A percentile compares a stretch with the other conserved stretches of the same genome.
Conservation (phyloP, 164 flowering plant species). For the Amborella trichopoda region DNA sequence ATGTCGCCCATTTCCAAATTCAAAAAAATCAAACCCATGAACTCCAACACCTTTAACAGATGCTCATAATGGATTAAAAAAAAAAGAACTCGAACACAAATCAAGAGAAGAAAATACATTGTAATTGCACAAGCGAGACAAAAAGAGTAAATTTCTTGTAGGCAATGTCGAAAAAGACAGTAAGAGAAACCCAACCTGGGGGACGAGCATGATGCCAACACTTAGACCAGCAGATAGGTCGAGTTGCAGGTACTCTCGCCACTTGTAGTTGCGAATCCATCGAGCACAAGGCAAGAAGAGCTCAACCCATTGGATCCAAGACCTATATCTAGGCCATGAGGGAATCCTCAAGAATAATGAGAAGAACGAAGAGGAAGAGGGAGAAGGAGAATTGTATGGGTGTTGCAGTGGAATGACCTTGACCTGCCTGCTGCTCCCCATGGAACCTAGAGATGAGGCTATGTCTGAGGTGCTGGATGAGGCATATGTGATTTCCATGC, state of each 20-base stretch:
- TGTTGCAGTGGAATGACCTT: slow-evolving; percentile 60
- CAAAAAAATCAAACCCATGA: too few relatives aligned
- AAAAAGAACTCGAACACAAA: too few relatives aligned
- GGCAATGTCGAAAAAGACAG: not conserved
- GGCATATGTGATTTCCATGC: slow-evolving; percentile 68
- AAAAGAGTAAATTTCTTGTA: not conserved
- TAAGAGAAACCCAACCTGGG: slow-evolving; percentile 61
- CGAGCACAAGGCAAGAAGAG: slow-evolving; percentile 59
- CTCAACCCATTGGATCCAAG: slow-evolving; percentile 51
- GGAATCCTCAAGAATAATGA: slow-evolving; percentile 20
- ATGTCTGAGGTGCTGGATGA: slow-evolving; percentile 45
- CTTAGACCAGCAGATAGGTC: slow-evolving; percentile 86
- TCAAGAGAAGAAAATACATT: too few relatives aligned
- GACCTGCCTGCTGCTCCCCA: slow-evolving; percentile 14
- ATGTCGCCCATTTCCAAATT: too few relatives aligned
- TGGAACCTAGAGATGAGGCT: not conserved
- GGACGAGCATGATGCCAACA: slow-evolving; percentile 95
- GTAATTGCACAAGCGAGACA: not conserved
- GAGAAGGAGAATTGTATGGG: slow-evolving; percentile 24
- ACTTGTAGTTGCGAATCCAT: slow-evolving; percentile 73
- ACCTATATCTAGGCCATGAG: slow-evolving; percentile 35
- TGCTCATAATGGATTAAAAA: too few relatives aligned
- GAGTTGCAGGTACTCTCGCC: slow-evolving; percentile 67
- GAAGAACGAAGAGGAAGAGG: slow-evolving; percentile 12
- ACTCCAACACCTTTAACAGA: too few relatives aligned